A percentile compares a stretch with the other conserved stretches of the same genome.
phyloP scores from a whole-genome alignment of 169 alveolate genomes.

The Eimeria falciformis region DNA sequence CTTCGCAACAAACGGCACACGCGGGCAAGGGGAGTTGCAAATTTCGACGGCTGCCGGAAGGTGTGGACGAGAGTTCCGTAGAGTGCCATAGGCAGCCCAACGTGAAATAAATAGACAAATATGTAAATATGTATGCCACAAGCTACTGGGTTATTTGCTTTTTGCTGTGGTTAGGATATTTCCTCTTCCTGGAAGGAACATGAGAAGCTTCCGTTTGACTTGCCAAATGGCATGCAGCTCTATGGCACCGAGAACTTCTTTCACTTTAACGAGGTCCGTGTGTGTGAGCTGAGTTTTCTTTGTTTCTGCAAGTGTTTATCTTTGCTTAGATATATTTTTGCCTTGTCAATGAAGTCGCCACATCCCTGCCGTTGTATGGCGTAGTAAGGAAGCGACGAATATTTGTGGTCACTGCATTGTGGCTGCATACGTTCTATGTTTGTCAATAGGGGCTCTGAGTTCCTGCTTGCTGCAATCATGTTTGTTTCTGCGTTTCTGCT shows the following conservation, averaged over 20 bases:
- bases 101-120: not conserved
- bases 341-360: not conserved
- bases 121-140: not conserved
- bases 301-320: not conserved
- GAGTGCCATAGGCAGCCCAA: too few species aligned
- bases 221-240: slow-evolving; percentile 43
- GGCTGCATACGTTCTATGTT: not conserved
- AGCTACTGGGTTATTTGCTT: not conserved
- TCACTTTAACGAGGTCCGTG: slow-evolving; percentile 54
- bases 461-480: too few species aligned
- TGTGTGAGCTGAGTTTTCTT: not conserved
- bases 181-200: not conserved
- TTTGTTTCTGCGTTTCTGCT: not conserved
- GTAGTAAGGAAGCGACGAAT: not conserved
- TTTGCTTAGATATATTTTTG: not conserved
- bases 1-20: not conserved
- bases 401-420: not conserved
- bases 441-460: too few species aligned
- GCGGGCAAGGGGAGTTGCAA: not conserved
- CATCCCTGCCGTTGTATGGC: not conserved
- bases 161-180: not conserved
- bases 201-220: slow-evolving; percentile 44
- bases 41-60: not conserved
- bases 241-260: slow-evolving; percentile 62
- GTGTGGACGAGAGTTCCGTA: not conserved